Evolutionary conservation across 1,284 basidiomycete genomes (phyloP), one percentile per base, ranked within the genome.

Genomic region (Xerocomus amazonicus): DNA sequence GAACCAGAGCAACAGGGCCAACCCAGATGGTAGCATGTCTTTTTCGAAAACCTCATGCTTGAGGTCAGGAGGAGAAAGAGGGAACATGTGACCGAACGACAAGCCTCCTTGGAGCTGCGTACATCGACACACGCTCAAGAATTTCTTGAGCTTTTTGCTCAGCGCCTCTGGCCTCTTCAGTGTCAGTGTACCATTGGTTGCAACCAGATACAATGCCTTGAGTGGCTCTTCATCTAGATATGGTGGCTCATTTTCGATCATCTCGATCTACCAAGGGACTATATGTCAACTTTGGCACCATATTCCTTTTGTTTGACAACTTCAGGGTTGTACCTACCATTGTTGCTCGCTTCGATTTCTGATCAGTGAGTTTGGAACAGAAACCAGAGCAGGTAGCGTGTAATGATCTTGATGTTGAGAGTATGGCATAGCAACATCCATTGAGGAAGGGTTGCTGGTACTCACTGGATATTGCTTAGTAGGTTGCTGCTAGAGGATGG

Each of bases 241-340:
- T 3, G n/a, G 96, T 3, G 96, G 97, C 69, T 99, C 96, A 67
- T 95, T 95, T 70, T 99, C 97, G 61, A 99, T 97, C 96, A 99
- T 99, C 73, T 99, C 96, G 62, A 99, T 98, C 1, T 98, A 6
- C 96, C 96, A 9, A 98, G 77, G 4, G 93, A 97, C 96, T 96
- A 99, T 51, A 99, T 96, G 62, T 99, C 97, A 26, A 99, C 96
- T 70, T 98, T 99, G 36, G 95, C 90, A 27, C 95, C 96, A 66
- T 99, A 99, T 70, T 97, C 95, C 70, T 98, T 97, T 70, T 97
- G 94, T 76, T 97, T 98, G 65, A 99, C 95, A 47, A 99, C 95
- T 70, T 99, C 96, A 6, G 96, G 0, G 96, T 96, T 7, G 96
- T 98, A 19, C 96, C 96, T 6, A 98, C 96, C 95, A 98, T 98